phyloP scores from a whole-genome alignment of 73 alveolate genomes.

The Stentor coeruleus region DNA sequence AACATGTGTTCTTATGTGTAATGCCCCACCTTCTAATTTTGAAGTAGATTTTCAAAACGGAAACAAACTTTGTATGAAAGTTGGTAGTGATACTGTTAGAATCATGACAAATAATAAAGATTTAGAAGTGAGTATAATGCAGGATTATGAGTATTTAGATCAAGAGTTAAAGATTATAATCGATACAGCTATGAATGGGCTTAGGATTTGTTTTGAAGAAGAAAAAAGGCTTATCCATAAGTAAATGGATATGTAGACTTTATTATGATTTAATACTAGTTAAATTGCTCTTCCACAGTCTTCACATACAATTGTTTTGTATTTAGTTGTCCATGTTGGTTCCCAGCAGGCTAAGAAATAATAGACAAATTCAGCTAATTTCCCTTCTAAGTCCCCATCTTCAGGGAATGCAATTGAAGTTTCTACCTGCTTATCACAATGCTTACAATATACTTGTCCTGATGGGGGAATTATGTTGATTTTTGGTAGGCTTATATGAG shows the following conservation, averaged over 20 bases:
- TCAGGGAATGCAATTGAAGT: no score
- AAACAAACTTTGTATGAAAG: neutral
- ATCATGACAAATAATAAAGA: neutral
- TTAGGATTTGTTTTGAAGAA: constrained; percentile 4
- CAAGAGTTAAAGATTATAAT: neutral
- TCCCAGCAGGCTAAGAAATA: no score
- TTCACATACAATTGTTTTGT: no score
- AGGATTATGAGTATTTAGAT: constrained; percentile 6
- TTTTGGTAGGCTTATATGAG: no score
- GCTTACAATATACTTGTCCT: no score
- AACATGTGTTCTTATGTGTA: constrained; percentile 22
- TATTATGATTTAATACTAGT: neutral
- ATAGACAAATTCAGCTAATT: no score
- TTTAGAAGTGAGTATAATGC: neutral
- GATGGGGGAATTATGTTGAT: no score
- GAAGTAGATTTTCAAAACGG: constrained; percentile 27
- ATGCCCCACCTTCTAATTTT: constrained; percentile 19
- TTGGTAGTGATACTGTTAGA: neutral
- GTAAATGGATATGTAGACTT: no score
- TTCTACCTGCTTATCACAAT: no score
- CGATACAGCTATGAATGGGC: constrained; percentile 5
- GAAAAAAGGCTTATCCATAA: neutral
- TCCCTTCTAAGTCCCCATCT: no score
- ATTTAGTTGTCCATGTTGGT: no score
- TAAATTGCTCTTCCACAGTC: no score